phyloP scores from a whole-genome alignment of 2,329 filamentous ascomycete species.

The Chaetomium sp. region DNA sequence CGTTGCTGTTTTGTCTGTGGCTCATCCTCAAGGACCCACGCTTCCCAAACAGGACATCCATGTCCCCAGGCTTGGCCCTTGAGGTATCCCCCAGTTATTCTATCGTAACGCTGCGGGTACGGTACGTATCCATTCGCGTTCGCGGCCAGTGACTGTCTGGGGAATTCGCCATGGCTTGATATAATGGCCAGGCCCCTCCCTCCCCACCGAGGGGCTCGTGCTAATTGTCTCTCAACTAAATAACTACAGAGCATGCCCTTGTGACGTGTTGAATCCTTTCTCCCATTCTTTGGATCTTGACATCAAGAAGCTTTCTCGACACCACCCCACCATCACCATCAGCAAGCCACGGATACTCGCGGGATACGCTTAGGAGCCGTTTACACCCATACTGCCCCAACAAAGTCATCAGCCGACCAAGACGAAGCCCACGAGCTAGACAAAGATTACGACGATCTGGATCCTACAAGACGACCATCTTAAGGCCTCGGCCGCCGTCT shows the following conservation, averaged over 20 bases:
- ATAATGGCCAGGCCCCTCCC: constrained; percentile 22
- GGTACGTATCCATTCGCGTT: constrained; percentile 16
- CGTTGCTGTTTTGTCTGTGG: constrained; percentile 13
- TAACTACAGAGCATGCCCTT: not conserved
- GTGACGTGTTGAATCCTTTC: constrained; percentile 4
- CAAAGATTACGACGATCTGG: not conserved
- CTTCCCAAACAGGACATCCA: constrained; percentile 22
- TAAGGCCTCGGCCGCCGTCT: constrained; percentile 15
- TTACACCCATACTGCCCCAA: not conserved
- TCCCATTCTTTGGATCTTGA: not conserved
- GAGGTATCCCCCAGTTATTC: constrained; percentile 9
- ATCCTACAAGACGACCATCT: not conserved
- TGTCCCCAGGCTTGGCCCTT: constrained; percentile 18
- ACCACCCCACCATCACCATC: constrained; percentile 5
- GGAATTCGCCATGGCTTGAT: constrained; percentile 23
- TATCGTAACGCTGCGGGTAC: constrained; percentile 20
- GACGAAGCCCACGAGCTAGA: not conserved
- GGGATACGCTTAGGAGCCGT: constrained; percentile 14
- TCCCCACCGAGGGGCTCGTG: constrained; percentile 15
- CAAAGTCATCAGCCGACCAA: constrained; percentile 1
- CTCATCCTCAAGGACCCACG: constrained; percentile 19
- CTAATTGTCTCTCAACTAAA: not conserved
- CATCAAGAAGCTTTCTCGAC: not conserved
- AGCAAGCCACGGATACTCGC: not conserved
- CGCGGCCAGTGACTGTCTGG: constrained; percentile 20